Base-by-base conservation (phyloP, 2,329 filamentous ascomycete species). In the Emmonsia crescens region DNA sequence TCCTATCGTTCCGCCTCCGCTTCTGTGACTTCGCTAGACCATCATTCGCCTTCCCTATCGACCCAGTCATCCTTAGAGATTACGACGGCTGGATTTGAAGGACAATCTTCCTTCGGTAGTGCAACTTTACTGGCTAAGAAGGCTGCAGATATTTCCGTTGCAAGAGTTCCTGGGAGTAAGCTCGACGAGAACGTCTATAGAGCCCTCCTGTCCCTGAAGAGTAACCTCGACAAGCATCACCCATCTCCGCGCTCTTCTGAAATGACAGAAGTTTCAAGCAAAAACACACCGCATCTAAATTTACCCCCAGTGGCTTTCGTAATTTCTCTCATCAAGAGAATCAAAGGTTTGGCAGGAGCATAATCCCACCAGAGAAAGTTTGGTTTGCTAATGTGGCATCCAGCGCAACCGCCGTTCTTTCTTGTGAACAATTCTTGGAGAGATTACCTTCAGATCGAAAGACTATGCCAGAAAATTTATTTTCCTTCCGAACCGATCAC, bases 81-180 rank as follows among this genome's bases (percentile, higher is more conserved):
- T n/a, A 62, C 65, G 2, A 62, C 61, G 21, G 66, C 68, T 19
- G 62, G 67, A 14, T 70, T 69, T 56, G 79, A 81, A 63, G 79
- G 79, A 3, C 78, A 78, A 59, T 80, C 79, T 1, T 78, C 79
- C 3, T 73, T 81, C 29, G 73, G 72, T 38, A 74, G 75, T 16
- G 79, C 81, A 63, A 80, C 78, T 0, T 75, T 74, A 3, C 77
- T 79, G 67, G 79, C 74, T 10, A 78, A 67, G 48, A 68, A 70
- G 55, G 68, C 65, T 6, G 68, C 66, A 0, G 62, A 69, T 29
- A 67, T 66, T 6, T 67, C 68, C 5, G 63, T 67, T 9, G 61
- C 61, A 65, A 71, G 66, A 65, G 77, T 72, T 62, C 75, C 71
- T 61, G 79, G 66, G 70, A 77, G 64, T 61, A 75, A 68, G 59